Evolutionary conservation across 169 alveolate species (phyloP), one percentile per base, ranked within the genome.

Genomic region (Ichthyophthirius multifiliis): DNA sequence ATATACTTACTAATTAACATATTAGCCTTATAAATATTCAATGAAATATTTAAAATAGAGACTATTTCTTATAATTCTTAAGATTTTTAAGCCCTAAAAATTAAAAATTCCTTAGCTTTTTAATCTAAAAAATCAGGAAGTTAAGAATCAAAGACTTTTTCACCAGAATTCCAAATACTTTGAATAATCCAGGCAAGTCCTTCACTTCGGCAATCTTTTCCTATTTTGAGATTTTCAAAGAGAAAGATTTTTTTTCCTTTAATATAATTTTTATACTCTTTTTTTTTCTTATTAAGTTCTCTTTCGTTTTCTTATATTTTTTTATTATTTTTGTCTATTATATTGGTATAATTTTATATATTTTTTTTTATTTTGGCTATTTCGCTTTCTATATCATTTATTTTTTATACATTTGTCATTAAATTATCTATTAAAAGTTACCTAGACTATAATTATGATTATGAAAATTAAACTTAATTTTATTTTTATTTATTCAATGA

Each of bases 41-140:
- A 5, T 23, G 23, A 18, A 34, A 55, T 55, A 27, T 55, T 55
- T 6, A 55, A 27, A 1, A 55, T n/a, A 5, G 71, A 55, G 13
- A 55, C 71, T 39, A 55, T 55, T 3, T 55, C 31, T 27, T 55
- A 27, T 27, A 55, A 39, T 27, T 55, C 71, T n/a, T n/a, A n/a
- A n/a, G n/a, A n/a, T n/a, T n/a, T n/a, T n/a, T n/a, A n/a, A n/a
- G n/a, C n/a, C n/a, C n/a, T n/a, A n/a, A 4, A 64, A 43, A 13
- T n/a, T n/a, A 77, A 43, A 64, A 63, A 77, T 64, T 77, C 84
- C 32, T 77, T 77, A n/a, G 77, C 76, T 31, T 77, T 77, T 32
- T 77, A 64, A 43, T 77, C 84, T 65, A 77, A 77, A 65, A 62
- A 77, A 15, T 62, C 77, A 15, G 84, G 84, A 34, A 77, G 20